phyloP scores from a whole-genome alignment of 306 rosid species.

The Glycyrrhiza uralensis region DNA sequence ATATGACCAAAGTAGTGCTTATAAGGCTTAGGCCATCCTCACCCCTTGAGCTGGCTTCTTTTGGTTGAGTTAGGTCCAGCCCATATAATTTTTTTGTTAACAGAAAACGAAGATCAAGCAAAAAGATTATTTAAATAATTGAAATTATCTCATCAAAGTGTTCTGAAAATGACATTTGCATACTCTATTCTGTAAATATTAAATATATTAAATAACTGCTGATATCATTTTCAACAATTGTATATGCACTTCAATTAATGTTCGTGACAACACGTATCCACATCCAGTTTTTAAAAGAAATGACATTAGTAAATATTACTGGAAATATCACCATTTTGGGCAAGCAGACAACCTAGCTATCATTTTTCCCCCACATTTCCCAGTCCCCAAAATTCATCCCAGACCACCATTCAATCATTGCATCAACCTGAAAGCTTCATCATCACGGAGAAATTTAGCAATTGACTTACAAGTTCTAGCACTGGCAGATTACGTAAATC shows the following conservation, averaged over 20 bases:
- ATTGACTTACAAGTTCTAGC: slow-evolving; percentile 75
- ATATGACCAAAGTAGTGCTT: too few relatives aligned
- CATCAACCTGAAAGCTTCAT: slow-evolving; percentile 11
- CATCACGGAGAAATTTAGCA: slow-evolving; percentile 23
- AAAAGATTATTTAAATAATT: too few relatives aligned
- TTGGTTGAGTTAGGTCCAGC: too few relatives aligned
- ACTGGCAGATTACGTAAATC: slow-evolving; percentile 70
- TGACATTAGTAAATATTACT: neutral
- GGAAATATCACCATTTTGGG: neutral
- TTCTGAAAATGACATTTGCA: neutral
- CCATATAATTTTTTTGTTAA: too few relatives aligned
- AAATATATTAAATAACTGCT: neutral
- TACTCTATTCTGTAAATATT: neutral
- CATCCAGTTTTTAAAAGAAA: neutral
- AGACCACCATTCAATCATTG: neutral
- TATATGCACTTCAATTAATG: neutral
- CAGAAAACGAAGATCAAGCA: neutral
- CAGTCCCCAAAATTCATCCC: neutral
- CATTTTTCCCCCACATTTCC: neutral
- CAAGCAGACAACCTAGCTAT: neutral
- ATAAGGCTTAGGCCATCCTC: too few relatives aligned
- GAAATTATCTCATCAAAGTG: neutral
- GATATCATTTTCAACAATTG: neutral
- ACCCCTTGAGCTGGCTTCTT: too few relatives aligned
- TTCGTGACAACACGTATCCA: neutral